Base-by-base conservation (phyloP, 2,329 filamentous ascomycete species). In the Clonostachys solani region DNA sequence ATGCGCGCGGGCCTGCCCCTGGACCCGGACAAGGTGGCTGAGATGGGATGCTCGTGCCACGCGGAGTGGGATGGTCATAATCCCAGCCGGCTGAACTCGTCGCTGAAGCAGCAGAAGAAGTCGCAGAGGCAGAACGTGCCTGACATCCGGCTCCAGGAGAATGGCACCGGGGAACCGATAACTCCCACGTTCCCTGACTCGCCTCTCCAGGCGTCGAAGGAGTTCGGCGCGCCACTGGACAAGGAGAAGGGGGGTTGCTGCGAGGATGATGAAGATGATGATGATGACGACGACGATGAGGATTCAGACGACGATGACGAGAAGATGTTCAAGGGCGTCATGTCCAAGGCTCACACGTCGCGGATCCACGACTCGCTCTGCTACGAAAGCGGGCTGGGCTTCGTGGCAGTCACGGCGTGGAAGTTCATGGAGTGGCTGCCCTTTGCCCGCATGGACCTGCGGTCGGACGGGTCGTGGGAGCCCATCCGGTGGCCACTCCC, bases 381-480 rank as follows among this genome's bases (percentile, higher is more conserved):
- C 43, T 89, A 81, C 55, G 73, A 75, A 12, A 77, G 80, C 12
- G 87, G 87, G 0, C 69, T 87, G 5, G 62, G 73, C 0, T 50
- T 53, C 19, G 47, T 69, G 5, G 78, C 82, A 0, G 86, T 89
- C 0, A 54, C 85, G 0, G 77, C 75, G 3, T 92, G 88, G 88
- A 86, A 83, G 35, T 61, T 89, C 18, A 89, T 92, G 87, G 89
- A 92, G 58, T 91, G 86, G 60, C 70, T 92, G 19, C 89, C 89
- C 0, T 92, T 92, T 66, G 78, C 86, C 2, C 75, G 89, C 19
- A 92, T 94, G 86, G 89, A 92, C 55, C 68, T 92, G 8, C 81
- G 83, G 51, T 50, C 71, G 0, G 85, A 92, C 51, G 87, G 87
- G 0, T 81, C 80, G 0, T 94, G 89, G 89, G 84, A 82, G 62